Evolutionary conservation across 2,329 filamentous ascomycete genomes (phyloP), one percentile per base, ranked within the genome.

Genomic region (Alternaria atra): DNA sequence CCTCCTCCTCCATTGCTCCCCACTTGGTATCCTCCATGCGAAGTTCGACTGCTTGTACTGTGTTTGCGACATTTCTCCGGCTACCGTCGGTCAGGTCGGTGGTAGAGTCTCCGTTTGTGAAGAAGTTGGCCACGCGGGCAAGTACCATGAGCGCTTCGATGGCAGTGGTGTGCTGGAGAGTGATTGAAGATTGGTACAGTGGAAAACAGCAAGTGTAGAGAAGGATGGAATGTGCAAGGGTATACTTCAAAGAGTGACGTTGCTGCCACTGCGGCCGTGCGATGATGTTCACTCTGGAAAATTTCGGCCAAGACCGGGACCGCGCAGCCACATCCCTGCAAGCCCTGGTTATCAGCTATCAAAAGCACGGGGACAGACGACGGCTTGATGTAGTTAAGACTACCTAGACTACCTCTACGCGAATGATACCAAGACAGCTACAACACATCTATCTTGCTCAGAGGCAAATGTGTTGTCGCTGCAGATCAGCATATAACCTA

Each of bases 101-200:
- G 34, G 63, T 66, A 37, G 71, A 50, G 60, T 71, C 74, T 66
- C 70, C 68, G 65, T 76, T 75, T 67, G 77, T 79, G 68, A 83
- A 76, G 76, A 81, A 80, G 73, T 81, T 79, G 76, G 81, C 81
- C 79, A 82, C 77, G 61, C 79, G 80, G 81, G 78, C 82, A 78
- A 84, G 75, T 74, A 83, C 81, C 82, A 84, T 84, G 75, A 77
- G 80, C 70, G 67, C 66, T 66, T 58, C 53, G 54, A 65, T 43
- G 64, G 67, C 65, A 58, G 62, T 56, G 70, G 63, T 56, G 62
- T 53, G 44, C 53, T 42, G 29, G 23, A 10, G 25, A 17, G 17
- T 12, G 13, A 35, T 25, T 23, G 40, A 32, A 15, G 25, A 23
- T 2, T 12, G 27, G 44, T 37, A 12, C 15, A 25, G 9, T 17